phyloP scores from a whole-genome alignment of 805 yeast species.

The Danielia oregonensis region DNA sequence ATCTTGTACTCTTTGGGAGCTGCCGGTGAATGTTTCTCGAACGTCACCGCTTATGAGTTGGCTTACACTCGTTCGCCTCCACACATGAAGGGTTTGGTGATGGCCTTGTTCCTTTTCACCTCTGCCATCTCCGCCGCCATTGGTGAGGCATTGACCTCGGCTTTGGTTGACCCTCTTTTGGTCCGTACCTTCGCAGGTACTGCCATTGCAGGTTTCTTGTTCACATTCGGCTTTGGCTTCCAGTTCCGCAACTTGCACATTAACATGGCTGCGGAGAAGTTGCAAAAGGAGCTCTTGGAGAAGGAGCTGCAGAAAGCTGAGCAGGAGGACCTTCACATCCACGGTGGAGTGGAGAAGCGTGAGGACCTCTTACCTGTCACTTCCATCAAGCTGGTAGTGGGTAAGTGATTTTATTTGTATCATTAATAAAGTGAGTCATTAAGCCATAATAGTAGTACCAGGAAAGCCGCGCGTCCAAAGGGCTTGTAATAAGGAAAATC shows the following conservation, averaged over 20 bases:
- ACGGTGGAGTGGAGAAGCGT: conserved; percentile 19
- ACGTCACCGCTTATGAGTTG: conserved; percentile 49
- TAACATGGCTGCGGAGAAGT: conserved; percentile 36
- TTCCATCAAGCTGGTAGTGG: conserved; percentile 27
- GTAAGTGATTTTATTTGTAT: too few relatives aligned
- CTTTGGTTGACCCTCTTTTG: conserved; percentile 38
- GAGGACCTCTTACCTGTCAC: conserved; percentile 24
- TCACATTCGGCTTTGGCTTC: conserved; percentile 30
- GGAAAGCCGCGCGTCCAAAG: too few relatives aligned
- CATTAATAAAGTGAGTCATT: neutral
- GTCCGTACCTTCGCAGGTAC: conserved; percentile 42
- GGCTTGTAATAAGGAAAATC: too few relatives aligned
- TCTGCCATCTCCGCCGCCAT: conserved; percentile 48
- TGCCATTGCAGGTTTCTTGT: conserved; percentile 32
- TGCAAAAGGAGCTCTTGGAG: conserved; percentile 4
- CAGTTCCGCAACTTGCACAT: conserved; percentile 39
- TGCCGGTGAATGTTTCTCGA: conserved; percentile 51
- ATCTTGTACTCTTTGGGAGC: conserved; percentile 42
- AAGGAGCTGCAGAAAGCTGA: neutral
- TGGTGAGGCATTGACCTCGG: conserved; percentile 38
- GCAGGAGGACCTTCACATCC: conserved; percentile 1
- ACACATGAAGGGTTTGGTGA: conserved; percentile 47
- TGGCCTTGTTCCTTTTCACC: conserved; percentile 42
- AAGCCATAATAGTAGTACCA: too few relatives aligned
- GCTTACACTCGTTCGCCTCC: conserved; percentile 53